A percentile compares a stretch with the other conserved stretches of the same genome.
Evolutionary conservation across 2,329 filamentous ascomycete genomes (phyloP).

Genomic region (Fusarium albidum): DNA sequence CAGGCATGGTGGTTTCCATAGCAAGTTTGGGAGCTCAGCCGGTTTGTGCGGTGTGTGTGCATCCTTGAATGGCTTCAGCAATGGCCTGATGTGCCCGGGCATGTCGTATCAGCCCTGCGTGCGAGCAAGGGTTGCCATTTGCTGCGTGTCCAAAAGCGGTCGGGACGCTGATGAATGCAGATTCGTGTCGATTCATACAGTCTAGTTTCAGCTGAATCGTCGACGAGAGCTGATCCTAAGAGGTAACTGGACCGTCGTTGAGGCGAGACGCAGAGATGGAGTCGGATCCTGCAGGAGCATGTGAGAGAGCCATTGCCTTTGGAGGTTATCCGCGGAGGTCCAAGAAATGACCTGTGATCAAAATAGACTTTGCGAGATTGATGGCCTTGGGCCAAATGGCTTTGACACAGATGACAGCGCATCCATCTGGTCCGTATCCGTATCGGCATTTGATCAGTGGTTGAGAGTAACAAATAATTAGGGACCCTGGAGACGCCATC

Average conservation of each 20-base stretch:
- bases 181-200: slow-evolving; percentile 4
- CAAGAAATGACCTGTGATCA: neutral
- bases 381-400: neutral
- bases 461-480: neutral
- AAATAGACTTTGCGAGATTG: neutral
- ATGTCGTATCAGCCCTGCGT: slow-evolving; percentile 29
- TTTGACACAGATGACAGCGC: neutral
- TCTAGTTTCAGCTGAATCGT: slow-evolving; percentile 6
- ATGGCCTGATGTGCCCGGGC: slow-evolving; percentile 30
- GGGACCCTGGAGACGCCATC: neutral
- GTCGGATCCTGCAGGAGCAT: neutral
- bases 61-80: slow-evolving; percentile 26
- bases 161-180: slow-evolving; percentile 14
- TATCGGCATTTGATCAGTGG: no score
- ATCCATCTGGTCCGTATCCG: no score
- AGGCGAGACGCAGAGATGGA: slow-evolving; percentile 14
- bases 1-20: slow-evolving; percentile 12
- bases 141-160: slow-evolving; percentile 12
- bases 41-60: slow-evolving; percentile 10
- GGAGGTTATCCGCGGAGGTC: slow-evolving; percentile 1
- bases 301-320: neutral
- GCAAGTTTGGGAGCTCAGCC: slow-evolving; percentile 4
- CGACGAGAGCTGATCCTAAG: neutral
- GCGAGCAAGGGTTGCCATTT: slow-evolving; percentile 9
- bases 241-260: slow-evolving; percentile 3